Evolutionary conservation across 495 filamentous ascomycete genomes (phyloP).

Genomic region (Lasiosphaeria ovina): DNA sequence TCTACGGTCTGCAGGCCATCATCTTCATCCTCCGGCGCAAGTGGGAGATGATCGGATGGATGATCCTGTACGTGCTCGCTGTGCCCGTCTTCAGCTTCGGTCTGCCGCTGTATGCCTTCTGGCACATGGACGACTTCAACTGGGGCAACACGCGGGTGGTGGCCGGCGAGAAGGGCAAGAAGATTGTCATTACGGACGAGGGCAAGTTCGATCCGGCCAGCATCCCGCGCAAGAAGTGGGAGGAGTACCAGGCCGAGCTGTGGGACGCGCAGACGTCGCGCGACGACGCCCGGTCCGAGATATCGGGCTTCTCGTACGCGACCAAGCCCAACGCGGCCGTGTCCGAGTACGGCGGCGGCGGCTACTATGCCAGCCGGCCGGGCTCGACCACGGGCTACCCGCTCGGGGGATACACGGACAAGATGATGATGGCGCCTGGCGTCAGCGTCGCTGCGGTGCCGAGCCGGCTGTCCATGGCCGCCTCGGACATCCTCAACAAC

Average conservation of each 20-base stretch:
- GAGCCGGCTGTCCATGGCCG: constrained; percentile 73
- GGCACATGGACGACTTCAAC: constrained; percentile 99
- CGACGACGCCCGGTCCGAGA: constrained; percentile 82
- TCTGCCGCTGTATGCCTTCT: constrained; percentile 94
- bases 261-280: constrained; percentile 84
- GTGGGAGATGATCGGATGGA: constrained; percentile 99
- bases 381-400: constrained; percentile 67
- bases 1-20: constrained; percentile 95
- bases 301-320: constrained; percentile 86
- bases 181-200: constrained; percentile 93
- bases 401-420: constrained; percentile 19
- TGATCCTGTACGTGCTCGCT: constrained; percentile 92
- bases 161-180: constrained; percentile 90
- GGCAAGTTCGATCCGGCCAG: constrained; percentile 93
- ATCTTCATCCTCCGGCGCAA: constrained; percentile 95
- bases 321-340: constrained; percentile 65
- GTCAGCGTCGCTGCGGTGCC: neutral
- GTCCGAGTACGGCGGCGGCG: constrained; percentile 56
- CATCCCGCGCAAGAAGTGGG: constrained; percentile 98
- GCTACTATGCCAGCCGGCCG: constrained; percentile 55
- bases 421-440: constrained; percentile 23
- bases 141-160: constrained; percentile 98
- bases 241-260: constrained; percentile 95
- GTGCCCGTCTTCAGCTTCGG: constrained; percentile 90
- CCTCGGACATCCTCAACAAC: constrained; percentile 59